Conservation (phyloP, 1,284 basidiomycete genomes). For the Melampsora abietis-canadensis region DNA sequence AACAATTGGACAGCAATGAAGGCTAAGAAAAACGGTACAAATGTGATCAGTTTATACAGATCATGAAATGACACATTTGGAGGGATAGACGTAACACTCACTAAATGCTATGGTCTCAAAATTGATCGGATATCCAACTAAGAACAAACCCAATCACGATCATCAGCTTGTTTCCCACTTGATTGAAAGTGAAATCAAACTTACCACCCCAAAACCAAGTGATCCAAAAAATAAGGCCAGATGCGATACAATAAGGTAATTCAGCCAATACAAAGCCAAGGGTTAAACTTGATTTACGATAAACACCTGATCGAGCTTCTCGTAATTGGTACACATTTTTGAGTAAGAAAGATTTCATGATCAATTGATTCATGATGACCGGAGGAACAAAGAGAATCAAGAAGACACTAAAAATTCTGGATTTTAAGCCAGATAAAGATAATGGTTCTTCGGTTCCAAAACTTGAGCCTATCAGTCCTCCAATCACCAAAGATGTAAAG, state of each 20-base stretch:
- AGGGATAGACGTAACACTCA: not conserved
- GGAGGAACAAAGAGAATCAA: conserved; percentile 46
- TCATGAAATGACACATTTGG: too few relatives aligned
- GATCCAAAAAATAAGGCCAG: conserved; percentile 34
- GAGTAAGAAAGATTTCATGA: conserved; percentile 48
- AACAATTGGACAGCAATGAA: conserved; percentile 48
- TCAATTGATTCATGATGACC: conserved; percentile 45
- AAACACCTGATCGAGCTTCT: conserved; percentile 42
- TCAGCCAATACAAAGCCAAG: conserved; percentile 34
- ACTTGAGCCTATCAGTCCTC: conserved; percentile 27
- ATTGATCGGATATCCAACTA: conserved; percentile 35
- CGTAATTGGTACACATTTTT: conserved; percentile 47
- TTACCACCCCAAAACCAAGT: conserved; percentile 38
- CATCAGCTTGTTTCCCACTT: not conserved
- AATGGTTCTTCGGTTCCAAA: conserved; percentile 26
- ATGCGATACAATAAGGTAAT: conserved; percentile 27
- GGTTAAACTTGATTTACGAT: conserved; percentile 16
- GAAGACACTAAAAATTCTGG: conserved; percentile 37
- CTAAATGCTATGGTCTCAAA: conserved; percentile 30
- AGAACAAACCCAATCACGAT: not conserved
- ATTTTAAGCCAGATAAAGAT: conserved; percentile 25
- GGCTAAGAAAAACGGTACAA: conserved; percentile 30
- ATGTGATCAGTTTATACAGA: too few relatives aligned
- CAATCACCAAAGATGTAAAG: conserved; percentile 25
- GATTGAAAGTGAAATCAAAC: conserved; percentile 10